These are phyloP conservation scores for Ophiostoma montium DNA, from an alignment of 2,329 filamentous ascomycete species.

Conservation along the genomic window DNA sequence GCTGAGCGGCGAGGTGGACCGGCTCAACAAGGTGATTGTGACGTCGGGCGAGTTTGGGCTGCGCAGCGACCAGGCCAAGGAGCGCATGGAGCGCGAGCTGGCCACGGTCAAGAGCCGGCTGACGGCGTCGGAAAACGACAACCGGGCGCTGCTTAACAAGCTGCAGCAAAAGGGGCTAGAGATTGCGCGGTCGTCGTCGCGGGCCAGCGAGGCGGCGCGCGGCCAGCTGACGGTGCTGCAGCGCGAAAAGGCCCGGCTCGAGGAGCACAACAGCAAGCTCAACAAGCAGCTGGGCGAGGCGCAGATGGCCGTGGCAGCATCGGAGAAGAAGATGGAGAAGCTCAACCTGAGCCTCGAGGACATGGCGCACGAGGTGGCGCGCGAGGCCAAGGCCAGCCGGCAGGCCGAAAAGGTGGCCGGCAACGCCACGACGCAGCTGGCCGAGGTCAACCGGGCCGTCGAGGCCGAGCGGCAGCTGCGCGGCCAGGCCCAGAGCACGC, in stretches of 20 bases:
- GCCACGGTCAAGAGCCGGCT: slow-evolving; percentile 82
- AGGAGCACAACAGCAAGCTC: slow-evolving; percentile 70
- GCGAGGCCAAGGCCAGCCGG: slow-evolving; percentile 78
- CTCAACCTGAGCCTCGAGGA: slow-evolving; percentile 79
- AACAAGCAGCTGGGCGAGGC: slow-evolving; percentile 75
- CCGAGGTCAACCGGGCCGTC: slow-evolving; percentile 76
- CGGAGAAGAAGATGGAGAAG: slow-evolving; percentile 94
- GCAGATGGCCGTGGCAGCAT: slow-evolving; percentile 64
- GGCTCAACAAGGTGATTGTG: slow-evolving; percentile 72
- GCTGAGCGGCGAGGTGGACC: slow-evolving; percentile 67
- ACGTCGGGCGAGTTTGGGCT: slow-evolving; percentile 81
- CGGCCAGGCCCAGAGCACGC: slow-evolving; percentile 71
- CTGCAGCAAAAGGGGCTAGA: slow-evolving; percentile 95
- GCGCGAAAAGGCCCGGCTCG: slow-evolving; percentile 66
- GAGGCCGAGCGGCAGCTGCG: slow-evolving; percentile 83
- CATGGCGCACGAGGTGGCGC: slow-evolving; percentile 77
- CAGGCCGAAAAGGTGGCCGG: slow-evolving; percentile 84
- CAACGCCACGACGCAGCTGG: slow-evolving; percentile 65
- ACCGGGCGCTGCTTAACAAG: slow-evolving; percentile 88
- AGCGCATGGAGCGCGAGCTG: slow-evolving; percentile 80
- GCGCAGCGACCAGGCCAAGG: slow-evolving; percentile 86
- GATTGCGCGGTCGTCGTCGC: slow-evolving; percentile 79
- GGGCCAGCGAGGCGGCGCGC: slow-evolving; percentile 70
- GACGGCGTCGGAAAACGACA: slow-evolving; percentile 89
- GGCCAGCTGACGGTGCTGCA: slow-evolving; percentile 63